Evolutionary conservation across 148 eudicot genomes (phyloP).

Genomic region (Diospyros lotus): DNA sequence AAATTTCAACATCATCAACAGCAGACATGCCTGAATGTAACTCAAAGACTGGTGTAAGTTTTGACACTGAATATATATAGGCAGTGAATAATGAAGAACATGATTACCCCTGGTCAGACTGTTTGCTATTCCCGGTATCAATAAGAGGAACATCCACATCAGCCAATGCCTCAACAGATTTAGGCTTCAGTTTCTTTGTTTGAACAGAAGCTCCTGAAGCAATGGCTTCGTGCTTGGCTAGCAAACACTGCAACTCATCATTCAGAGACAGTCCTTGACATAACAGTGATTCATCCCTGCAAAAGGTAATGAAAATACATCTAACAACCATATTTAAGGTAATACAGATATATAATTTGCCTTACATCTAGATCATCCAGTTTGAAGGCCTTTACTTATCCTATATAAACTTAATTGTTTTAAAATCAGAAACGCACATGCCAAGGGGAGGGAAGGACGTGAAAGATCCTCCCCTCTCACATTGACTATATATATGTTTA

Average conservation of each 20-base stretch:
- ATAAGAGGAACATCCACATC: slow-evolving; percentile 65
- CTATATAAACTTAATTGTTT: background rate
- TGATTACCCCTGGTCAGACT: slow-evolving; percentile 57
- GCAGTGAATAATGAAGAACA: background rate
- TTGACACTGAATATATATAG: too few relatives aligned
- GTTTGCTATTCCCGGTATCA: slow-evolving; percentile 72
- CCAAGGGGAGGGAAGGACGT: background rate
- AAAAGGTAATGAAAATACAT: slow-evolving; percentile 12
- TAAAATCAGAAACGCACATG: background rate
- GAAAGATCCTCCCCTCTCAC: too few relatives aligned
- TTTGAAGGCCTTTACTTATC: background rate
- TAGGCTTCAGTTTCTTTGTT: slow-evolving; percentile 47
- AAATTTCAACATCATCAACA: background rate
- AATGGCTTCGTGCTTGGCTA: slow-evolving; percentile 78
- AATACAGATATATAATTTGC: background rate
- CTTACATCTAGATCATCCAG: background rate
- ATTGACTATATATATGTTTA: background rate
- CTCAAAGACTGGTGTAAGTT: too few relatives aligned
- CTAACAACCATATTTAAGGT: background rate
- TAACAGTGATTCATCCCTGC: slow-evolving; percentile 87
- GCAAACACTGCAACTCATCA: slow-evolving; percentile 86
- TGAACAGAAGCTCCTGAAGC: slow-evolving; percentile 45
- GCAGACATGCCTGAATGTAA: too few relatives aligned
- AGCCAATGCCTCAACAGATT: slow-evolving; percentile 45
- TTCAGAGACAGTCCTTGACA: slow-evolving; percentile 91